Evolutionary conservation across 169 alveolate genomes (phyloP).

Genomic region (Plasmodium blacklocki): DNA sequence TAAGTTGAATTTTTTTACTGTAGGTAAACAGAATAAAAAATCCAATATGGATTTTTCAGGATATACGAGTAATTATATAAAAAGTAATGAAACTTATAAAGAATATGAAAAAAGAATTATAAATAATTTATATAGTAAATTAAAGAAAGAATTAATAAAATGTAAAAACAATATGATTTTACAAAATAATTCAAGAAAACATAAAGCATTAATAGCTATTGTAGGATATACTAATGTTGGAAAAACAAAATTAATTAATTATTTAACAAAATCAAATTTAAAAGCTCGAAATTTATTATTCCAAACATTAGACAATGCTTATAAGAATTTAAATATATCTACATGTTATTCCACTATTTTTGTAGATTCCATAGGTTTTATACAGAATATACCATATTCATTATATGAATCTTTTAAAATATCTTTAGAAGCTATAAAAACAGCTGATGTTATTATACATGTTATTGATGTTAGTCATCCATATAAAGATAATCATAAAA

Average conservation of each 20-base stretch:
- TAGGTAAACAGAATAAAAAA: conserved; percentile 72
- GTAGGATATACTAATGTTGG: conserved; percentile 95
- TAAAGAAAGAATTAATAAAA: conserved; percentile 83
- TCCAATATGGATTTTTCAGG: conserved; percentile 25
- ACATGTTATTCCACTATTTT: conserved; percentile 81
- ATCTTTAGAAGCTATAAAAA: conserved; percentile 88
- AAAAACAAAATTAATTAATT: conserved; percentile 92
- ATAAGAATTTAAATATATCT: conserved; percentile 84
- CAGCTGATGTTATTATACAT: conserved; percentile 90
- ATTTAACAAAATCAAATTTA: conserved; percentile 86
- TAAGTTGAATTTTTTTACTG: conserved; percentile 83
- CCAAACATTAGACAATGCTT: conserved; percentile 84
- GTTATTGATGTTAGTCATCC: conserved; percentile 89
- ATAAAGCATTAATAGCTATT: conserved; percentile 86
- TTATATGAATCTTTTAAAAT: conserved; percentile 88
- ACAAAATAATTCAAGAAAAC: conserved; percentile 70
- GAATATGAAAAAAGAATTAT: conserved; percentile 81
- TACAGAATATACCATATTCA: conserved; percentile 92
- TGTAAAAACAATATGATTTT: conserved; percentile 78
- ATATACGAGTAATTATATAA: conserved; percentile 81
- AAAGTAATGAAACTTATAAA: conserved; percentile 86
- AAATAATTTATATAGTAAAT: conserved; percentile 85
- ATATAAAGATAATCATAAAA: conserved; percentile 80
- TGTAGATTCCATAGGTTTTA: conserved; percentile 93
- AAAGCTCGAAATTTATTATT: conserved; percentile 88